Conservation (phyloP, 139 green algal genomes). For the Picochlorum sp. region DNA sequence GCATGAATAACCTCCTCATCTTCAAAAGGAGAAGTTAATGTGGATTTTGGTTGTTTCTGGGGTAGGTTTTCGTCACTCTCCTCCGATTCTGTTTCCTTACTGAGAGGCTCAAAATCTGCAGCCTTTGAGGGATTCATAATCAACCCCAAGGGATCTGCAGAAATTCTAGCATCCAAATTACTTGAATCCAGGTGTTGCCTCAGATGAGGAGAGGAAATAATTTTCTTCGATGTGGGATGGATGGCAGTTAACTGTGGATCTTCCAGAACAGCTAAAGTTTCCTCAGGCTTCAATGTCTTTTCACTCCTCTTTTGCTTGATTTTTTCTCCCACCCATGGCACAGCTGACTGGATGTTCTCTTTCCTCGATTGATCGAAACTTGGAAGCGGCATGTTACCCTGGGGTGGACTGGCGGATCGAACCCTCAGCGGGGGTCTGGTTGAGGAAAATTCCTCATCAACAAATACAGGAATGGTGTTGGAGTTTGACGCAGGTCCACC, state of each 20-base stretch:
- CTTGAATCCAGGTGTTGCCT: not conserved
- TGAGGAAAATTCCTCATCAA: conserved; percentile 56
- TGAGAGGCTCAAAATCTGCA: not conserved
- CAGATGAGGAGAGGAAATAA: no score
- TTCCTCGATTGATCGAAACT: conserved; percentile 28
- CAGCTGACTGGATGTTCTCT: conserved; percentile 32
- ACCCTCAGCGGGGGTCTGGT: not conserved
- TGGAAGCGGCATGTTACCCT: conserved; percentile 10
- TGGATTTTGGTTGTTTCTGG: no score
- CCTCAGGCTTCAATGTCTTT: not conserved
- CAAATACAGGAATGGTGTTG: conserved; percentile 33
- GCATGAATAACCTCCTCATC: not conserved
- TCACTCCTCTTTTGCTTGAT: conserved; percentile 22
- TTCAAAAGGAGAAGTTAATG: conserved; percentile 16
- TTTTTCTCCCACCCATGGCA: conserved; percentile 26
- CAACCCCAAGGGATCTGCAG: not conserved
- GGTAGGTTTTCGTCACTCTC: not conserved
- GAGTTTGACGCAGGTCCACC: conserved; percentile 22
- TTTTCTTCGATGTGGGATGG: no score
- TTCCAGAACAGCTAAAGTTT: not conserved
- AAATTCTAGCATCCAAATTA: not conserved
- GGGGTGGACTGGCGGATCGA: not conserved
- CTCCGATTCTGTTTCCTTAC: not conserved
- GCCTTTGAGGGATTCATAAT: not conserved
- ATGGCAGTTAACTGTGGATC: not conserved